phyloP scores from a whole-genome alignment of 2,329 filamentous ascomycete genomes.

The Cercospora sp. region DNA sequence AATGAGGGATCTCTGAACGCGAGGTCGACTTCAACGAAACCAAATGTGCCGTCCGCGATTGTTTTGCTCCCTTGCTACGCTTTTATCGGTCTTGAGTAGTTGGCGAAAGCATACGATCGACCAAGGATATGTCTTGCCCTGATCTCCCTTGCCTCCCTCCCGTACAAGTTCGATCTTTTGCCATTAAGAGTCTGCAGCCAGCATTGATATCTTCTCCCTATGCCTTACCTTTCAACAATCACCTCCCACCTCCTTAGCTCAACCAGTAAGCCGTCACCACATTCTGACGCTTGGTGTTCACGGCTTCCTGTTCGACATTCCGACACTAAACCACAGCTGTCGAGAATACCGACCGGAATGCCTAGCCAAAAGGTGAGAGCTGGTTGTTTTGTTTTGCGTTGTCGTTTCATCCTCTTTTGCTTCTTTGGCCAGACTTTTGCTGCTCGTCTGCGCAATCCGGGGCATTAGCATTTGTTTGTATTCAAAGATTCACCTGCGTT shows the following conservation, averaged over 20 bases:
- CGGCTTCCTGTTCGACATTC: not conserved
- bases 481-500: accelerated
- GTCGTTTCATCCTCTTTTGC: not conserved
- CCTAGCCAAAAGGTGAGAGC: not conserved
- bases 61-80: too few relatives aligned
- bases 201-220: not conserved
- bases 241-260: not conserved
- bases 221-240: not conserved
- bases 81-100: too few relatives aligned
- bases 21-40: too few relatives aligned
- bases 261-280: not conserved
- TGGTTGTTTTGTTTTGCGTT: not conserved
- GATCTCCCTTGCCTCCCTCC: too few relatives aligned
- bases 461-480: not conserved
- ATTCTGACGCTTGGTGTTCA: not conserved
- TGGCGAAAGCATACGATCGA: too few relatives aligned
- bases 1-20: too few relatives aligned
- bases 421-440: not conserved
- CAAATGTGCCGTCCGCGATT: too few relatives aligned
- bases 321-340: not conserved
- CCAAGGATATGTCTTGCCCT: too few relatives aligned
- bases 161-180: too few relatives aligned
- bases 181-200: too few relatives aligned
- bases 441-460: not conserved
- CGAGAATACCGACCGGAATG: not conserved